phyloP scores from a whole-genome alignment of 805 yeast species.

The Wickerhamiella parazyma region DNA sequence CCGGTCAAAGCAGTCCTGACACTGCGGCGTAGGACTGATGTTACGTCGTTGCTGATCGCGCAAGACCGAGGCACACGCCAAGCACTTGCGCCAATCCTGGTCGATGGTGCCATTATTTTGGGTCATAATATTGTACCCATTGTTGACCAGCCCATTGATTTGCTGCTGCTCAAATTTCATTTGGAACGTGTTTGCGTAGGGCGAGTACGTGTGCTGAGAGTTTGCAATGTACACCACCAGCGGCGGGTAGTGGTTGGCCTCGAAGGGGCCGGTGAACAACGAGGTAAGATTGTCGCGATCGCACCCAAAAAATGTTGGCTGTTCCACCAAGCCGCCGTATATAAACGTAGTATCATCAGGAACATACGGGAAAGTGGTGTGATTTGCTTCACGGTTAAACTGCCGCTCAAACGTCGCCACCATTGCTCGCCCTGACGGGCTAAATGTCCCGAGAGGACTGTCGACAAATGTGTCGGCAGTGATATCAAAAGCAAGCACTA shows the following conservation, averaged over 20 bases:
- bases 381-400: conserved; percentile 19
- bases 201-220: conserved; percentile 45
- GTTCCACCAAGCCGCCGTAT: conserved; percentile 30
- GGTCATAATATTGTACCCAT: conserved; percentile 65
- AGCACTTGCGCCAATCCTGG: conserved; percentile 56
- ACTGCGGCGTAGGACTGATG: conserved; percentile 48
- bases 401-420: conserved; percentile 22
- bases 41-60: conserved; percentile 65
- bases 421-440: conserved; percentile 29
- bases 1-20: conserved; percentile 53
- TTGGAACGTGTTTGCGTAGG: conserved; percentile 62
- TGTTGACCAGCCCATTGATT: conserved; percentile 46
- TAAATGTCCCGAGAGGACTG: conserved; percentile 9
- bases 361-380: conserved; percentile 21
- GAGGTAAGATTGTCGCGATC: conserved; percentile 41
- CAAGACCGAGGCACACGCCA: conserved; percentile 75
- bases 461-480: conserved; percentile 25
- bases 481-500: conserved; percentile 39
- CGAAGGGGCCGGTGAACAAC: conserved; percentile 35
- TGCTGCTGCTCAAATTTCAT: conserved; percentile 49
- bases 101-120: conserved; percentile 60
- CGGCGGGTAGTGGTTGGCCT: conserved; percentile 37
- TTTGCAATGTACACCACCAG: conserved; percentile 68
- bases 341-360: conserved; percentile 34
- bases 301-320: conserved; percentile 78